Evolutionary conservation across 345 rosid species (phyloP), one percentile per base, ranked within the genome.

Genomic region (Gossypioides kirkii): DNA sequence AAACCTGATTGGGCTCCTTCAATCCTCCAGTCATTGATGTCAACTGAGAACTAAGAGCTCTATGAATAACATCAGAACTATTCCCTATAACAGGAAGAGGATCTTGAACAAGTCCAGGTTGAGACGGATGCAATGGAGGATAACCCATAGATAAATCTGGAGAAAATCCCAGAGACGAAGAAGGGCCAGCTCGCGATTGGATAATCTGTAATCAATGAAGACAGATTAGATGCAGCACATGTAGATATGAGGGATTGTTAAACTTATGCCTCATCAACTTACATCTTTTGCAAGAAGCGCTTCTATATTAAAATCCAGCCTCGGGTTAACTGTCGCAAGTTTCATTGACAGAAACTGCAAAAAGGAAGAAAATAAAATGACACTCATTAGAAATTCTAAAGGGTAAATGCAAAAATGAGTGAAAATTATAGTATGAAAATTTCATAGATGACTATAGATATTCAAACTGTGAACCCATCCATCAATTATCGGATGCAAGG

Each of bases 331-430:
- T 0, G 97, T 92, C 8, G 98, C 93, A 9, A 95, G 98, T 90
- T 92, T 92, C 99, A 95, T 95, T 55, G 97, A 95, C 55, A 95
- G 81, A 75, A 95, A 92, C 98, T 95, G 91, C 61, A 77, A 71
- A 69, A 26, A 32, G 49, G 38, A 41, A 28, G 38, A 23, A 55
- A 70, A 61, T 70, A 17, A 52, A 17, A 63, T 50, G n/a, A 79
- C 64, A 69, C 20, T 14, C 3, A 13, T 26, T 47, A 65, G 11
- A 52, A 7, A 9, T 23, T 56, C 23, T 52, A 18, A 74, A 42
- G 46, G 59, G 22, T 50, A 65, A 4, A 41, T 20, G 50, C 53
- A 32, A 64, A 64, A 64, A 42, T 20, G n/a, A 64, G 16, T 46
- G 50, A 32, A 32, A 5, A 5, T 32, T 32, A 5, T 32, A 32